These are phyloP conservation scores for Hyaloscypha finlandica DNA, from an alignment of 495 filamentous ascomycete species.

Conservation along the genomic window DNA sequence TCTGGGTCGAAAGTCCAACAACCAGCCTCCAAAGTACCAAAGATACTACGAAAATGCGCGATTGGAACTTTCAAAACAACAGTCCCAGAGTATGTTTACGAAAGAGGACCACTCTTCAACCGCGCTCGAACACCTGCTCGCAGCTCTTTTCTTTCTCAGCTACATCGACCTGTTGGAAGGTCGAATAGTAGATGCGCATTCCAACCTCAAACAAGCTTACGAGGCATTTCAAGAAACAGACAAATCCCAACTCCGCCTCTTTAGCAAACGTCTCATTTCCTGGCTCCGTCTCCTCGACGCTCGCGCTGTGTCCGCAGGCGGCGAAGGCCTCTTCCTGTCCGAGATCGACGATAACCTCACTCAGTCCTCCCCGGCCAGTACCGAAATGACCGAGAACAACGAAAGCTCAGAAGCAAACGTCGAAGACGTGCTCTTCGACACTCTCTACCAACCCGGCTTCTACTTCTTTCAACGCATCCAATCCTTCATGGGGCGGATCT, in stretches of 20 bases:
- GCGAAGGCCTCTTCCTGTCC: conserved; percentile 40
- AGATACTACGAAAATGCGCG: conserved; percentile 20
- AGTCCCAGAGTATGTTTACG: neutral
- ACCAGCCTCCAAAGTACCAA: conserved; percentile 14
- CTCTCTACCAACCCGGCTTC: conserved; percentile 37
- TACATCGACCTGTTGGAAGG: conserved; percentile 35
- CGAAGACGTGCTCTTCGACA: conserved; percentile 38
- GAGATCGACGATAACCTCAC: conserved; percentile 34
- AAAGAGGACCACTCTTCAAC: neutral
- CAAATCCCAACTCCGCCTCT: conserved; percentile 25
- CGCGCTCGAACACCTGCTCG: conserved; percentile 22
- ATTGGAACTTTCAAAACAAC: neutral
- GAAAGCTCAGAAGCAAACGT: conserved; percentile 31
- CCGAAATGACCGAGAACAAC: conserved; percentile 16
- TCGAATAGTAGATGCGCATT: conserved; percentile 29
- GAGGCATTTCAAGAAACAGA: conserved; percentile 28
- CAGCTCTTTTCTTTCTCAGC: conserved; percentile 39
- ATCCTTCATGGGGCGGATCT: conserved; percentile 40
- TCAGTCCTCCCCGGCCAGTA: conserved; percentile 27
- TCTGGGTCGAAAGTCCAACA: conserved; percentile 15
- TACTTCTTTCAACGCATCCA: conserved; percentile 43
- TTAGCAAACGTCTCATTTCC: conserved; percentile 35
- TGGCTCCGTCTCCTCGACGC: conserved; percentile 43
- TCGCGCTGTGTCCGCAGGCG: conserved; percentile 41
- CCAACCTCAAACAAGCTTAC: conserved; percentile 33